phyloP scores from a whole-genome alignment of 208 protist genomes.

The Blechomonas ayalai region DNA sequence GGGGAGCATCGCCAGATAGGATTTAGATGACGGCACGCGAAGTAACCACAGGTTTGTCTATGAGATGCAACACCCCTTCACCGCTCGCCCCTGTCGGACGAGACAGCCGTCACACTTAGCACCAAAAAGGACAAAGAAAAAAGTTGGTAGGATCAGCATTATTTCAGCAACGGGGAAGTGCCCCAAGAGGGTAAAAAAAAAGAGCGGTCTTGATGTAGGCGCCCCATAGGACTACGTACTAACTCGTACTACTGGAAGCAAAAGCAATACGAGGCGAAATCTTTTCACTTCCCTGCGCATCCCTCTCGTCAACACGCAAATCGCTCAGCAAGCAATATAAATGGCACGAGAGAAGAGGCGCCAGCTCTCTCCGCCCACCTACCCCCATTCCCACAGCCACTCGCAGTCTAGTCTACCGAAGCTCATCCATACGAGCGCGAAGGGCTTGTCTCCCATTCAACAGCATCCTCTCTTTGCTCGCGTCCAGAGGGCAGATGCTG shows the following conservation, averaged over 20 bases:
- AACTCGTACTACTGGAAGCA: not conserved
- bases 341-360: not conserved
- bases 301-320: not conserved
- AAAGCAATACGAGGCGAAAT: not conserved
- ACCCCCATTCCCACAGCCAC: no score
- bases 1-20: slow-evolving; percentile 28
- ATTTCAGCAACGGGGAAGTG: not conserved
- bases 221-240: not conserved
- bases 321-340: slow-evolving; percentile 4
- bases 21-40: no score
- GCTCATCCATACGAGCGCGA: slow-evolving; percentile 34
- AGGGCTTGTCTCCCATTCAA: slow-evolving; percentile 57
- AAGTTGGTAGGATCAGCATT: not conserved
- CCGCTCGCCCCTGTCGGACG: not conserved
- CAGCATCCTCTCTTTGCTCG: slow-evolving; percentile 61
- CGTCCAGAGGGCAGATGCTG: slow-evolving; percentile 68
- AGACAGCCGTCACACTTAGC: no score
- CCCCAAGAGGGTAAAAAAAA: slow-evolving; percentile 8
- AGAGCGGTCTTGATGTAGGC: not conserved
- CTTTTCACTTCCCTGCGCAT: not conserved
- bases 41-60: no score
- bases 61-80: not conserved
- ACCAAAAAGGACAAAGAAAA: slow-evolving; percentile 6
- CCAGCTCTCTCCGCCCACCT: no score
- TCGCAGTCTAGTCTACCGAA: slow-evolving; percentile 23